These are phyloP conservation scores for Cunninghamia lanceolata DNA, from an alignment of 75 land plant genomes.

Conservation along the genomic window DNA sequence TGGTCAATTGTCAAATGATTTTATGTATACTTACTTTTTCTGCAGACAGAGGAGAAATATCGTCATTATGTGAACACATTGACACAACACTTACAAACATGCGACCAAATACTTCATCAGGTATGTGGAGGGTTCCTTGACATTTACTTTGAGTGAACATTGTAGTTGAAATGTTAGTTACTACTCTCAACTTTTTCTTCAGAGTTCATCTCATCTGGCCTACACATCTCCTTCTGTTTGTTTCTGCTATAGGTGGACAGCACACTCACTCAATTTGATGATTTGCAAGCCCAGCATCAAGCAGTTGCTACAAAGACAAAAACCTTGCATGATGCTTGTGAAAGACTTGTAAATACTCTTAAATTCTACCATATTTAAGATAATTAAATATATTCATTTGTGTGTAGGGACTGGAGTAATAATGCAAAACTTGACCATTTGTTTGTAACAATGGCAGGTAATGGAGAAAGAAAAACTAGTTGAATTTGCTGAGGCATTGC, in stretches of 20 bases:
- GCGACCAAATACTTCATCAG: conserved; percentile 77
- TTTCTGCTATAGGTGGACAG: conserved; percentile 67
- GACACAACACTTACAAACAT: conserved; percentile 71
- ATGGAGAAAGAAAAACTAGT: conserved; percentile 87
- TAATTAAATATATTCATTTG: conserved; percentile 8
- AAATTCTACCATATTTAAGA: neutral
- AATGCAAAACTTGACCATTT: neutral
- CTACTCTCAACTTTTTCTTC: neutral
- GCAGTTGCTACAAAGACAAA: conserved; percentile 97
- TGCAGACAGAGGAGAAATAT: conserved; percentile 96
- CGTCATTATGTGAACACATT: conserved; percentile 85
- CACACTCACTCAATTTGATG: conserved; percentile 79
- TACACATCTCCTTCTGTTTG: neutral
- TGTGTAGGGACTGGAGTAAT: neutral
- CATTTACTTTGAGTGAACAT: conserved; percentile 4
- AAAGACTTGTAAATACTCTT: conserved; percentile 58
- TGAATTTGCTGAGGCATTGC: conserved; percentile 91
- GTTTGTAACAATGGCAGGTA: conserved; percentile 44
- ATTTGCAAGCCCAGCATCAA: conserved; percentile 93
- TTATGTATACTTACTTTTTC: neutral
- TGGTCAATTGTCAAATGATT: neutral
- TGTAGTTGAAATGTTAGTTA: neutral
- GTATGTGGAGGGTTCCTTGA: conserved; percentile 19
- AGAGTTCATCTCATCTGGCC: neutral
- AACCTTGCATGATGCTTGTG: conserved; percentile 99